A percentile compares a stretch with the other conserved stretches of the same genome.
Evolutionary conservation across 2,329 filamentous ascomycete species (phyloP).

Genomic region (Exophiala aquamarina): DNA sequence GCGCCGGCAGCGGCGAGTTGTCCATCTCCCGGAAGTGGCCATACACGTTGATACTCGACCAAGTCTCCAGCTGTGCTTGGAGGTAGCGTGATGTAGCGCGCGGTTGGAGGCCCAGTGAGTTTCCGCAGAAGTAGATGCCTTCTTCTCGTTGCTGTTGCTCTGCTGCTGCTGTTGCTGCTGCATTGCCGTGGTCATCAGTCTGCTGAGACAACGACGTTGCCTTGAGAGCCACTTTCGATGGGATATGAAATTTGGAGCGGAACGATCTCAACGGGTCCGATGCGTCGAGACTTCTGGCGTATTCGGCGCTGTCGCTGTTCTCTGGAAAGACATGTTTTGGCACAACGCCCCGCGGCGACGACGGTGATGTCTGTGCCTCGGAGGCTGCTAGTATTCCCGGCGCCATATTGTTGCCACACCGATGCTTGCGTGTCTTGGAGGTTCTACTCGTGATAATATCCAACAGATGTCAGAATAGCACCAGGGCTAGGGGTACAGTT

Average conservation of each 20-base stretch:
- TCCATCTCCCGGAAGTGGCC: slow-evolving; percentile 74
- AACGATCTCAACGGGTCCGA: slow-evolving; percentile 61
- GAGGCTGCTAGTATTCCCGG: slow-evolving; percentile 9
- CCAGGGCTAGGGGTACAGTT: too few species aligned
- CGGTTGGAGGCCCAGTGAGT: slow-evolving; percentile 83
- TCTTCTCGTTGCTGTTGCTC: slow-evolving; percentile 34
- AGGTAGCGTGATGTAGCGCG: slow-evolving; percentile 66
- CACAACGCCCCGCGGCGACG: neutral
- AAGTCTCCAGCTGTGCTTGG: slow-evolving; percentile 73
- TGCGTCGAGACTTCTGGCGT: slow-evolving; percentile 54
- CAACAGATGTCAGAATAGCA: too few species aligned
- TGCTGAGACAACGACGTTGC: slow-evolving; percentile 55
- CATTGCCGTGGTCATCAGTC: too few species aligned
- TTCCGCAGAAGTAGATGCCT: slow-evolving; percentile 79
- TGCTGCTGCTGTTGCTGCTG: too few species aligned
- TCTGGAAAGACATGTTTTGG: slow-evolving; percentile 14
- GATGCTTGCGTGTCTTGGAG: too few species aligned
- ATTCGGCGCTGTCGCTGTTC: slow-evolving; percentile 35
- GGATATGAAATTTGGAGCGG: slow-evolving; percentile 73
- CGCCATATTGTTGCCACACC: slow-evolving; percentile 5
- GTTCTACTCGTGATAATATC: too few species aligned
- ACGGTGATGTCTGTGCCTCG: neutral
- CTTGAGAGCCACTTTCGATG: slow-evolving; percentile 69
- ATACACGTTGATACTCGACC: slow-evolving; percentile 79
- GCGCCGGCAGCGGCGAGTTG: slow-evolving; percentile 65